phyloP scores from a whole-genome alignment of 2,329 filamentous ascomycete species.

The Clarireedia hainanense region DNA sequence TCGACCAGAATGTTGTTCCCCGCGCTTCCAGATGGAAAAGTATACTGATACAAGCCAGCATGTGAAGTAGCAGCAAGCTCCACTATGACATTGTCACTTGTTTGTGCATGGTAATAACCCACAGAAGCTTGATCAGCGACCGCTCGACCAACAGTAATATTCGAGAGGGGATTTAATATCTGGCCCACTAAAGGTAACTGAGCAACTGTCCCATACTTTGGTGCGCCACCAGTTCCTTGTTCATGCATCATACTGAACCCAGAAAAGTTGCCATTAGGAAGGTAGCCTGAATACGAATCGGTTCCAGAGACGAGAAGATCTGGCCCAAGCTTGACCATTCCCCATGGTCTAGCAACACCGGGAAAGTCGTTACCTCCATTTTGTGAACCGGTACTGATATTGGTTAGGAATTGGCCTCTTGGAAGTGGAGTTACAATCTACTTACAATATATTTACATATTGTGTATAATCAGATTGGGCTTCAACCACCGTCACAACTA shows the following conservation, averaged over 20 bases:
- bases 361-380: slow-evolving; percentile 39
- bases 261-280: slow-evolving; percentile 43
- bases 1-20: slow-evolving; percentile 20
- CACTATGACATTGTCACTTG: slow-evolving; percentile 47
- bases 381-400: slow-evolving; percentile 30
- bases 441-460: slow-evolving; percentile 25
- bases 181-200: slow-evolving; percentile 48
- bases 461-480: slow-evolving; percentile 16
- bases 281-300: slow-evolving; percentile 47
- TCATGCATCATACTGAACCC: slow-evolving; percentile 60
- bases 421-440: background rate
- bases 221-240: slow-evolving; percentile 59
- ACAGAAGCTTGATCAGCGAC: slow-evolving; percentile 44
- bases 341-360: slow-evolving; percentile 37
- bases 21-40: slow-evolving; percentile 37
- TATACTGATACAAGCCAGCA: slow-evolving; percentile 54
- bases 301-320: slow-evolving; percentile 36
- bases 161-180: slow-evolving; percentile 45
- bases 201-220: slow-evolving; percentile 60
- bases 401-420: background rate
- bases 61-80: slow-evolving; percentile 50
- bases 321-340: slow-evolving; percentile 37
- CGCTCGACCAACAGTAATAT: slow-evolving; percentile 48
- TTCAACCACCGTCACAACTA: background rate
- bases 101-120: slow-evolving; percentile 51